Evolutionary conservation across 306 rosid genomes (phyloP), one percentile per base, ranked within the genome.

Genomic region (Hylodesmum podocarpum): DNA sequence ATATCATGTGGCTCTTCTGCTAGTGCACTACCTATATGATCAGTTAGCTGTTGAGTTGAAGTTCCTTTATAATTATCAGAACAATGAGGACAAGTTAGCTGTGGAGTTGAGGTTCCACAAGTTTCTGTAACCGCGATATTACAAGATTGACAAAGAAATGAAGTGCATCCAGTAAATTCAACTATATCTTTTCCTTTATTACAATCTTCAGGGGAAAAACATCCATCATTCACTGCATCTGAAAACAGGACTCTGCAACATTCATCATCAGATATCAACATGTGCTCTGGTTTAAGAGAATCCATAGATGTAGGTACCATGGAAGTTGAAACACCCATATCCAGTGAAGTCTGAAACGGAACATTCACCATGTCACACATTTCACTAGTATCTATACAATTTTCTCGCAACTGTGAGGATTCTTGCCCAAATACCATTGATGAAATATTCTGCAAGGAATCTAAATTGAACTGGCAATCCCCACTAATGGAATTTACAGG

Each of bases 241-340:
- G 91, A 80, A 85, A 92, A 96, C 36, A 96, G 81, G 34, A 87
- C 85, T 82, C 90, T 87, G 80, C 97, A 86, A 83, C 96, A 92
- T 79, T 96, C 99, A 74, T 88, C 95, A 21, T 92, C 94, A 13
- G 98, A 55, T 78, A 96, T 88, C 81, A 89, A 47, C 88, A 87
- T 75, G 78, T 82, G 79, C 41, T 86, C 92, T 43, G 64, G 53
- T 86, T 87, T 82, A 69, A 77, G 82, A 41, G 86, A 85, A 77
- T 80, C 84, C 80, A 70, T 58, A 10, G 67, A 80, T 78, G 81
- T 65, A 81, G 82, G 55, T 29, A 59, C 86, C 77, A 81, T 55
- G 66, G 91, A 73, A 15, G 78, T 51, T 59, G 93, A 78, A 75
- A 59, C 83, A 71, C 57, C 71, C 16, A 90, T 66, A 50, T 58